phyloP scores from a whole-genome alignment of 164 flowering plant genomes.

The Tetracentron sinense region DNA sequence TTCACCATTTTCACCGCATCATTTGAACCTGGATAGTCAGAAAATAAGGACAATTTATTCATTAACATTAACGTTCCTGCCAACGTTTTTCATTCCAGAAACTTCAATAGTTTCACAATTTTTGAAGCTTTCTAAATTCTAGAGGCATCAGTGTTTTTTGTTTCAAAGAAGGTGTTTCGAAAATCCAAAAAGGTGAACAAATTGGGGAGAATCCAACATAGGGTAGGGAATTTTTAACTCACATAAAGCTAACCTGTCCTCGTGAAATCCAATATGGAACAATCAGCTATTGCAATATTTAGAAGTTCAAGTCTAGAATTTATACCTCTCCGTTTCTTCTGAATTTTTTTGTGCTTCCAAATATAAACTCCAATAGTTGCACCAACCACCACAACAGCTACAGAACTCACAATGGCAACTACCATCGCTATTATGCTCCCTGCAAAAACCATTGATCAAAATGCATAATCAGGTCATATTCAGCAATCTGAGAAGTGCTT shows the following conservation, averaged over 20 bases:
- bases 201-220: too few relatives aligned
- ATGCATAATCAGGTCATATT: slow-evolving; percentile 2
- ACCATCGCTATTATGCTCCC: slow-evolving; percentile 45
- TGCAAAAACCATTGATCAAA: slow-evolving; percentile 27
- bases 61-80: too few relatives aligned
- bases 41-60: neutral
- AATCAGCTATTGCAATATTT: neutral
- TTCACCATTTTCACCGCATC: slow-evolving; percentile 52
- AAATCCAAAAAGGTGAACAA: too few relatives aligned
- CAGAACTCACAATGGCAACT: slow-evolving; percentile 54
- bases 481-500: neutral
- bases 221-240: too few relatives aligned
- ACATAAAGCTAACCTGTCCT: too few relatives aligned
- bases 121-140: too few relatives aligned
- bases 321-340: slow-evolving; percentile 76
- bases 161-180: too few relatives aligned
- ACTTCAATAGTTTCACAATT: too few relatives aligned
- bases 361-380: slow-evolving; percentile 43
- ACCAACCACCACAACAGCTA: slow-evolving; percentile 43
- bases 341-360: slow-evolving; percentile 52
- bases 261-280: neutral
- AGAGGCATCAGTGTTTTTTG: too few relatives aligned
- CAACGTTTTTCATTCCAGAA: too few relatives aligned
- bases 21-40: slow-evolving; percentile 41
- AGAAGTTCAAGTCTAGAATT: neutral